Base-by-base conservation (phyloP, 2,329 filamentous ascomycete species). In the Arthrobotrys conoides region DNA sequence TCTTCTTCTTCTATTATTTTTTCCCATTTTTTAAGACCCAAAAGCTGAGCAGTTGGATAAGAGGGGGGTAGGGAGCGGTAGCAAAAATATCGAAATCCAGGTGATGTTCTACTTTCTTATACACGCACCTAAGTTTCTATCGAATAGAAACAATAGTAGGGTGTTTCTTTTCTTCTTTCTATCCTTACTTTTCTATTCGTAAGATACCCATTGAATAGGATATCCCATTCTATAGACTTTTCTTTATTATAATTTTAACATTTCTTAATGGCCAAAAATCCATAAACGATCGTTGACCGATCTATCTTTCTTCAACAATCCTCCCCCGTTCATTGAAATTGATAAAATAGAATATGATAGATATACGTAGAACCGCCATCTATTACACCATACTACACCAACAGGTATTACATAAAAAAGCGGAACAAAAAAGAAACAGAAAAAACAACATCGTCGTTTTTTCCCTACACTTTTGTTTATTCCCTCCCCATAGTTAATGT, bases 81-180 rank as follows among this genome's bases (percentile, higher is more conserved):
- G 22, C 33, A 12, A n/a, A 38, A 57, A 3, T 30, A 4, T 8
- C 3, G 8, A 30, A 4, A 57, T 38, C 20, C 53, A 33, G 51
- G 51, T 55, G 53, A 57, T 57, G n/a, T n/a, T n/a, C n/a, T 38
- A 16, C 24, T 51, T 24, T 64, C n/a, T 48, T 65, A 30, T 67
- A 57, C 18, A n/a, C n/a, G n/a, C n/a, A n/a, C n/a, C n/a, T n/a
- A n/a, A n/a, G n/a, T n/a, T n/a, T n/a, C n/a, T n/a, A n/a, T n/a
- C 14, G 38, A 1, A 59, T 36, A 67, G 44, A 59, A n/a, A n/a
- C n/a, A n/a, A n/a, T n/a, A n/a, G n/a, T n/a, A n/a, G n/a, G n/a
- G n/a, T n/a, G n/a, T n/a, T n/a, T n/a, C n/a, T n/a, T n/a, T n/a
- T n/a, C n/a, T n/a, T 14, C 36, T 8, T 2, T 10, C 36, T 38